Base-by-base conservation (phyloP, 164 flowering plant genomes). In the Chloranthus sessilifolius region DNA sequence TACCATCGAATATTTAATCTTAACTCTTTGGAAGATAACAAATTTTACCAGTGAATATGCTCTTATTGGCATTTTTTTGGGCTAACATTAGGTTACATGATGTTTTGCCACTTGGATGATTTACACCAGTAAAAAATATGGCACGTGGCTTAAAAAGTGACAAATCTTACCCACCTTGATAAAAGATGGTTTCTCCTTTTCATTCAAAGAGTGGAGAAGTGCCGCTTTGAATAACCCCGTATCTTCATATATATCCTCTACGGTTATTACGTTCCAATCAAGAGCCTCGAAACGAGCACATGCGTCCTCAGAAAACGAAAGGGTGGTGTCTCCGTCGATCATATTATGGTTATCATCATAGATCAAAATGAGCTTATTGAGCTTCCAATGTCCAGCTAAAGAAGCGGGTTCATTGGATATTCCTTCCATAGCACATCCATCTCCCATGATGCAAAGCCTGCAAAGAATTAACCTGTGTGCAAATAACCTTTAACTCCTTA, bases 381-480 rank as follows among this genome's bases (percentile, higher is more conserved):
- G 86, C 48, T 57, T 62, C 86, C 81, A 80, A 37, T 77, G 86
- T n/a, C 56, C 81, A 43, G 86, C 86, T 20, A 77, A 53, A 2
- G 81, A 77, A 22, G 66, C 73, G 30, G 82, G 82, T 58, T 80
- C 86, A 51, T 75, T 57, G 10, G 81, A 33, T 43, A 80, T 68
- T 19, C 82, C 82, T 50, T 80, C 86, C 82, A 79, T 77, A n/a
- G 70, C 71, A 63, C 82, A 80, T 0, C 82, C 82, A 68, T 80
- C 86, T 33, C 80, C 82, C 72, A 80, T 61, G 14, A 80, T 74
- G 35, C 75, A 68, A 61, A 57, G 77, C 41, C 85, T 80, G 50
- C 16, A 25, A 11, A 9, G 33, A 33, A 29, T 39, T 14, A 50
- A 40, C 22, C 27, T 50, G 17, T 17, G 16, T 34, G 24, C 24